Conservation (phyloP, 371 early-diverging fungal genomes). For the Rhizopus stolonifer region DNA sequence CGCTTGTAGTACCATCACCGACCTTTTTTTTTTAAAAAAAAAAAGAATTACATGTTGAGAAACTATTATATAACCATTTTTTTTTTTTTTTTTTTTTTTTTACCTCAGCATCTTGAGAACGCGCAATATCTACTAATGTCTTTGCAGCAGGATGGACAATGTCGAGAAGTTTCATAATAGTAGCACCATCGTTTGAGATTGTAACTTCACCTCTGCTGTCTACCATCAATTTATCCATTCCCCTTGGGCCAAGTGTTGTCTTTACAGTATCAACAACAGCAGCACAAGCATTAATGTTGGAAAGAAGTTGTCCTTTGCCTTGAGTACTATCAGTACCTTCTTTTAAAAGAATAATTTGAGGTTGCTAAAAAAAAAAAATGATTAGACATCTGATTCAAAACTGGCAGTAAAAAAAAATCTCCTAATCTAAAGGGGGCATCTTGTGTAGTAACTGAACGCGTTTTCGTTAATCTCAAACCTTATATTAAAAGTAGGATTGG, state of each 20-base stretch:
- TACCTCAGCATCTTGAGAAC: conserved; percentile 99
- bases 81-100: no score
- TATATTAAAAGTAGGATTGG: no score
- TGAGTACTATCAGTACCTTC: conserved; percentile 99
- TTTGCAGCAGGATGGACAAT: conserved; percentile 99
- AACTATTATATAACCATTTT: no score
- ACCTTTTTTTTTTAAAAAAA: conserved; percentile 45
- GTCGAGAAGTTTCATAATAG: conserved; percentile 97
- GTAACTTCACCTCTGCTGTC: conserved; percentile 91
- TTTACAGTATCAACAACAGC: conserved; percentile 96
- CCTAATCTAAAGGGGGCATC: not conserved
- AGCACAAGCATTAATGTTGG: conserved; percentile 97
- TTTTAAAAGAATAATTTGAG: conserved; percentile 97
- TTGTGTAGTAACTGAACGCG: not conserved
- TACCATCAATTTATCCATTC: conserved; percentile 99
- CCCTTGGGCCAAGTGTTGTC: conserved; percentile 99
- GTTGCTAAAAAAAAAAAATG: conserved; percentile 65
- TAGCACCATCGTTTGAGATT: conserved; percentile 99
- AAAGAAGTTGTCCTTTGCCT: conserved; percentile 97
- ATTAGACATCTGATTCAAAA: not conserved
- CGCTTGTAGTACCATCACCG: conserved; percentile 99
- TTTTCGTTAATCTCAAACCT: no score
- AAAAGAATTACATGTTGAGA: not conserved
- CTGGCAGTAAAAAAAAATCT: not conserved
- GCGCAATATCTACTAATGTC: conserved; percentile 96